These are phyloP conservation scores for Xerocomus potaroensis DNA, from an alignment of 768 basidiomycete genomes.

Conservation along the genomic window DNA sequence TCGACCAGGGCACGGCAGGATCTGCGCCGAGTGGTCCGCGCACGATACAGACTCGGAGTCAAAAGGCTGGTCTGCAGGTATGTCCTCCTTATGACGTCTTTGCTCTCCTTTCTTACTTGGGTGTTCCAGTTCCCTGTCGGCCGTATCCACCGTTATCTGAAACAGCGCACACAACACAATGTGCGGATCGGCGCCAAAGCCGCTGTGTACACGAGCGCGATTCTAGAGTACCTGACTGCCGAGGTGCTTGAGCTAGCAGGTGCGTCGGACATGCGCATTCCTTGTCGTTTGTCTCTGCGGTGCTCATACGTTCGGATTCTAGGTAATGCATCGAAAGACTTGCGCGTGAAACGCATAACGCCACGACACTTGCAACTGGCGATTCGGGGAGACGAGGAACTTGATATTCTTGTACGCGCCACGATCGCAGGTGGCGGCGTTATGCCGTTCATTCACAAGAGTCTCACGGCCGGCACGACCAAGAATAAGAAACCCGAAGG, in stretches of 20 bases:
- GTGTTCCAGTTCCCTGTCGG: slow-evolving; percentile 81
- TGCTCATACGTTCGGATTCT: neutral
- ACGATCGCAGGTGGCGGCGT: slow-evolving; percentile 93
- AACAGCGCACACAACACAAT: slow-evolving; percentile 89
- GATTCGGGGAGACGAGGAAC: slow-evolving; percentile 95
- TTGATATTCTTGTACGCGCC: slow-evolving; percentile 91
- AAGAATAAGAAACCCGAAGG: slow-evolving; percentile 46
- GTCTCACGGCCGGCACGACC: slow-evolving; percentile 49
- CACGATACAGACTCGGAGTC: slow-evolving; percentile 64
- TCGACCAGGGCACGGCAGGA: slow-evolving; percentile 16
- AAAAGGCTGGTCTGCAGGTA: slow-evolving; percentile 87
- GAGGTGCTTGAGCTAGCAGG: slow-evolving; percentile 96
- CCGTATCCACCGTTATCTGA: slow-evolving; percentile 95
- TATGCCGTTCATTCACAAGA: slow-evolving; percentile 86
- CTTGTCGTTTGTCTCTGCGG: neutral
- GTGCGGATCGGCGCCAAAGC: slow-evolving; percentile 97
- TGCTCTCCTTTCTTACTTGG: neutral
- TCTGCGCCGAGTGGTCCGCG: slow-evolving; percentile 32
- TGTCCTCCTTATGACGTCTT: slow-evolving; percentile 13
- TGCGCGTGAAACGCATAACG: slow-evolving; percentile 95
- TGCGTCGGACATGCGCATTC: slow-evolving; percentile 32
- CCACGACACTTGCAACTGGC: slow-evolving; percentile 94
- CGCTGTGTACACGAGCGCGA: slow-evolving; percentile 94
- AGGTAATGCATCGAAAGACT: slow-evolving; percentile 97
- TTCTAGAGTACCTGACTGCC: slow-evolving; percentile 93